phyloP scores from a whole-genome alignment of 2,329 filamentous ascomycete genomes.

The Sporothrix pseudoabietina region DNA sequence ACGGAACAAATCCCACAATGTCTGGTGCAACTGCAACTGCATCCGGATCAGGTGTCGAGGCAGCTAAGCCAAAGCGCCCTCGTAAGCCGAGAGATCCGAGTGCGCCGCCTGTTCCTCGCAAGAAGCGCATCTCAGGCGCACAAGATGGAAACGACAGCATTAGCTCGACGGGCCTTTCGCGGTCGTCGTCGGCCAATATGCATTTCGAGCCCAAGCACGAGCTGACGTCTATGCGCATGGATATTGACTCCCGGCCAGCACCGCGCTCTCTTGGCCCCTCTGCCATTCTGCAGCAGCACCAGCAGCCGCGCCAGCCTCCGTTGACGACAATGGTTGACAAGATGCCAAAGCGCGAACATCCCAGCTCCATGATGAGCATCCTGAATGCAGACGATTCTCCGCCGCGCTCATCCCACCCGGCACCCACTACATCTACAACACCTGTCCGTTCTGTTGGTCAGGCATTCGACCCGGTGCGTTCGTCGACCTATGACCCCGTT shows the following conservation, averaged over 20 bases:
- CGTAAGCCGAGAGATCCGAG: constrained; percentile 63
- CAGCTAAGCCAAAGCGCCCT: constrained; percentile 55
- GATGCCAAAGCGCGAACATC: constrained; percentile 55
- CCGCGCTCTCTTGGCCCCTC: constrained; percentile 37
- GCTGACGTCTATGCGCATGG: constrained; percentile 44
- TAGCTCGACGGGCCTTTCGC: constrained; percentile 19
- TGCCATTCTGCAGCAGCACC: constrained; percentile 36
- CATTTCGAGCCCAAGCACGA: constrained; percentile 41
- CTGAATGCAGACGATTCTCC: constrained; percentile 56
- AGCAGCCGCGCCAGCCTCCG: constrained; percentile 31
- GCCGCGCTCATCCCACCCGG: constrained; percentile 44
- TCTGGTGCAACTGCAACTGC: constrained; percentile 43
- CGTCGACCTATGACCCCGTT: constrained; percentile 67
- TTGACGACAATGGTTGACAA: constrained; percentile 44
- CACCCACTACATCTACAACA: constrained; percentile 41
- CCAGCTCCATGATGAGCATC: constrained; percentile 58
- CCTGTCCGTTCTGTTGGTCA: constrained; percentile 69
- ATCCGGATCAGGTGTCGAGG: constrained; percentile 42
- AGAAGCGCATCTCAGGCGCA: constrained; percentile 48
- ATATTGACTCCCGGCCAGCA: constrained; percentile 39
- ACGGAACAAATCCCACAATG: constrained; percentile 27
- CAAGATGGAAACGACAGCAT: not conserved
- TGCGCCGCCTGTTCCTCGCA: constrained; percentile 56
- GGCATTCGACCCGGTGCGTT: constrained; percentile 87
- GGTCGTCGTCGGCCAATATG: constrained; percentile 27